Evolutionary conservation across 169 alveolate genomes (phyloP), one percentile per base, ranked within the genome.

Genomic region (Babesia ovata): DNA sequence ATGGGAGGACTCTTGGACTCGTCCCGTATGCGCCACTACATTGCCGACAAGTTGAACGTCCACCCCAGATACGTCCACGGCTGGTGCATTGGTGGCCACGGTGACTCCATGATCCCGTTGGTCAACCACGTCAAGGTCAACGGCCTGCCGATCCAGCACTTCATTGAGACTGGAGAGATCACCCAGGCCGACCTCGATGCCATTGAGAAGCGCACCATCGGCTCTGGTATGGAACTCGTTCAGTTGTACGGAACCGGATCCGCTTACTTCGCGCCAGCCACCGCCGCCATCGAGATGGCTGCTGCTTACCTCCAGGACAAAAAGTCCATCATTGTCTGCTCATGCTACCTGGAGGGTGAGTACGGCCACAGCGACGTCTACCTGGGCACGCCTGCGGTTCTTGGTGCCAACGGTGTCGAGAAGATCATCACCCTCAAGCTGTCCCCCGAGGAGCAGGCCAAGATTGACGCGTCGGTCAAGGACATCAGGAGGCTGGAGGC

Each of bases 1-100:
- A 89, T 89, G 94, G 93, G 95, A 14, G 94, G 95, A 22, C 81
- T 91, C 24, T 79, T 93, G 54, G 97, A 93, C 54, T 91, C 97
- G 8, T 70, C 92, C 53, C 90, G 96, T 50, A 88, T 92, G 87
- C 63, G 87, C 75, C 76, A 88, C 58, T 78, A 87, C 74, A 60
- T 93, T 28, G 86, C 94, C 48, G 85, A 86, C 56, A 91, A 84
- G 62, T 69, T 93, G 45, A 78, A 66, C 21, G 94, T 91, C 21
- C 82, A 91, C 83, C 93, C 94, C 22, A 84, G 76, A 56, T 86
- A 87, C 60, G 88, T 93, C 16, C 91, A 89, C 59, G 96, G 93
- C 11, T 72, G 83, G 22, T 82, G 91, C 29, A 86, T 93, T 26
- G 97, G 97, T 42, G 97, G 94, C 2, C 97, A 93, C 83, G 96